Evolutionary conservation across 768 basidiomycete genomes (phyloP), one percentile per base, ranked within the genome.

Genomic region (Kockovaella imperatae): DNA sequence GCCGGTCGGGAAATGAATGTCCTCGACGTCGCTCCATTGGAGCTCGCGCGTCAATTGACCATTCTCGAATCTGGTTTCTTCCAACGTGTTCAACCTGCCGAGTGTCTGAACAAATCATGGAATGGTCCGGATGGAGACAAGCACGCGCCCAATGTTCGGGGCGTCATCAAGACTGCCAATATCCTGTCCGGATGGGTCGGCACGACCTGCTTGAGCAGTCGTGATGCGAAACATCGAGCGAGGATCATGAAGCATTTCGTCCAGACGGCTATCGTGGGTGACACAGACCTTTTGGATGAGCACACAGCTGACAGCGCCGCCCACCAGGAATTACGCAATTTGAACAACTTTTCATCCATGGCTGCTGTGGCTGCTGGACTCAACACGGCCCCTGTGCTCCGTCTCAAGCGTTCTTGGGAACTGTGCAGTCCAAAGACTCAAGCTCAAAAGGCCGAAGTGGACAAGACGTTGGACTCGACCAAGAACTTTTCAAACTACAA

Each of bases 261-360:
- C 51, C 77, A 77, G 52, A 78, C 89, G 38, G 93, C 95, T 30
- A 52, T 45, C 23, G 64, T 67, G 29, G 48, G 64, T 41, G 36
- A 11, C 8, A 18, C 32, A 11, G 32, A 13, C 26, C 26, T 23
- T 43, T 42, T 20, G 21, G 5, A 31, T 28, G 40, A 47, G 23
- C 34, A 30, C 32, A 31, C 38, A 2, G 34, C 47, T 52, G 50
- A 55, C 28, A 13, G 20, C 24, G 6, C 15, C 23, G 3, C n/a
- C n/a, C n/a, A n/a, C n/a, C 55, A 96, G 91, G 86, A 87, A 25
- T 93, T 91, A 69, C 85, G 87, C 38, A 71, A 73, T 15, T 73
- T 96, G 56, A 86, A 91, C 69, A 97, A 97, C 72, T 96, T 88
- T 73, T 91, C 90, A 17, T 86, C 83, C n/a, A 87, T 97, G 83